Percentiles rank a stretch among this genome's conserved stretches.
These are phyloP conservation scores for Porogramme epimiltina DNA, from an alignment of 1,284 basidiomycete genomes.

Conservation along the genomic window DNA sequence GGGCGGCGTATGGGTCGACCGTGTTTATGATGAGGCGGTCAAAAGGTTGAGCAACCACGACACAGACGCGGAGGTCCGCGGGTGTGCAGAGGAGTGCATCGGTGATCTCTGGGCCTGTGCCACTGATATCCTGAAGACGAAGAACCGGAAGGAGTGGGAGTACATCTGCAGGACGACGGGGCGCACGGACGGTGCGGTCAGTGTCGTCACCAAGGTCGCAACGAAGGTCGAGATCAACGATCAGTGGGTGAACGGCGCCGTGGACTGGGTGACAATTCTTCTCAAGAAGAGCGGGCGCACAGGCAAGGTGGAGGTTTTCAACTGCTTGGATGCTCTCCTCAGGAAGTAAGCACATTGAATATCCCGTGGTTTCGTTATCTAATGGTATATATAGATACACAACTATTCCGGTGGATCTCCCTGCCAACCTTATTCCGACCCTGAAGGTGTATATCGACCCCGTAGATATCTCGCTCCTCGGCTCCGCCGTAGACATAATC, in stretches of 20 bases:
- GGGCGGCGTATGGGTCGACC: constrained; percentile 60
- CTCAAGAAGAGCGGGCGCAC: constrained; percentile 80
- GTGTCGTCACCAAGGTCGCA: constrained; percentile 73
- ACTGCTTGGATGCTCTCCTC: constrained; percentile 75
- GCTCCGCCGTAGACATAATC: constrained; percentile 73
- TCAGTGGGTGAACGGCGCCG: constrained; percentile 78
- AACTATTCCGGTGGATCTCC: constrained; percentile 62
- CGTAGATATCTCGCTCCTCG: constrained; percentile 76
- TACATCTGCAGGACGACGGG: constrained; percentile 80
- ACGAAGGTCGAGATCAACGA: constrained; percentile 67
- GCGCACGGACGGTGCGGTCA: constrained; percentile 70
- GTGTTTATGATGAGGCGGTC: constrained; percentile 77
- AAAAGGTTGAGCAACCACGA: constrained; percentile 75
- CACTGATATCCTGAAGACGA: constrained; percentile 65
- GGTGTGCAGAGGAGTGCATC: constrained; percentile 80
- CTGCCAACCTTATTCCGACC: constrained; percentile 67
- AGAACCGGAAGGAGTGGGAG: constrained; percentile 76
- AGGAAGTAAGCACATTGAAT: constrained; percentile 48
- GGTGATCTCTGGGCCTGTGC: constrained; percentile 88
- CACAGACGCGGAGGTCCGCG: constrained; percentile 90
- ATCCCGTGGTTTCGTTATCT: neutral
- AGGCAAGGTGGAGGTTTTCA: constrained; percentile 83
- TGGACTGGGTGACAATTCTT: constrained; percentile 79
- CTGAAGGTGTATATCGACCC: constrained; percentile 75
- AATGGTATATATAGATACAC: constrained; percentile 53